Evolutionary conservation across 805 yeast genomes (phyloP).

Genomic region (Zygoascus tannicola): DNA sequence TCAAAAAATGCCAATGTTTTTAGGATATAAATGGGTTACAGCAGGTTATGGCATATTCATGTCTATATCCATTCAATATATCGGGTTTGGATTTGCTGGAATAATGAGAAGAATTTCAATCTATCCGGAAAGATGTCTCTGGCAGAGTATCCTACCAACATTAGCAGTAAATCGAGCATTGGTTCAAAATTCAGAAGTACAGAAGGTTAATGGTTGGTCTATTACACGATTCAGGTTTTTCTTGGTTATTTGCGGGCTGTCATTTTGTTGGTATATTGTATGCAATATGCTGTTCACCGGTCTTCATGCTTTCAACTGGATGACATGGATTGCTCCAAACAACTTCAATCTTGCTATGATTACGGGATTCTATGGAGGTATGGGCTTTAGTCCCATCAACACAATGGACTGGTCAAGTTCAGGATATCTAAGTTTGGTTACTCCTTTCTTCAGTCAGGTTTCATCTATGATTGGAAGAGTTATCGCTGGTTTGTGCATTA

Average conservation of each 20-base stretch:
- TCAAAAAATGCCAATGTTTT: constrained; percentile 21
- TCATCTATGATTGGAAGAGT: constrained; percentile 8
- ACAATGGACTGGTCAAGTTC: constrained; percentile 37
- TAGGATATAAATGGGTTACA: constrained; percentile 25
- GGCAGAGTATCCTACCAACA: constrained; percentile 50
- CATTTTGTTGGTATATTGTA: constrained; percentile 47
- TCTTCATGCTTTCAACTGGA: constrained; percentile 48
- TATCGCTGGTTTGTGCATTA: constrained; percentile 10
- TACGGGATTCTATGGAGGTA: constrained; percentile 42
- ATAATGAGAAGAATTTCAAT: constrained; percentile 43
- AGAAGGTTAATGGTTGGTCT: constrained; percentile 41
- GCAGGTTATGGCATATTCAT: constrained; percentile 39
- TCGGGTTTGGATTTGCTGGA: constrained; percentile 48
- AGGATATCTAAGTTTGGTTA: constrained; percentile 8
- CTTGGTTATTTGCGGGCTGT: constrained; percentile 28
- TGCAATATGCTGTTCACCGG: constrained; percentile 53
- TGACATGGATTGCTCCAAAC: constrained; percentile 50
- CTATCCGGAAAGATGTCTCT: constrained; percentile 36
- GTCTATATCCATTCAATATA: constrained; percentile 40
- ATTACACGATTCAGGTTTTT: constrained; percentile 42
- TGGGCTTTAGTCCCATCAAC: constrained; percentile 40
- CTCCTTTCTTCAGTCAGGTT: constrained; percentile 6
- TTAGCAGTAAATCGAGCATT: constrained; percentile 45
- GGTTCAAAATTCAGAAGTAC: constrained; percentile 17
- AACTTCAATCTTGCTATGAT: constrained; percentile 42